These are phyloP conservation scores for Trichoderma orchidacearum DNA, from an alignment of 495 filamentous ascomycete species.

Conservation along the genomic window DNA sequence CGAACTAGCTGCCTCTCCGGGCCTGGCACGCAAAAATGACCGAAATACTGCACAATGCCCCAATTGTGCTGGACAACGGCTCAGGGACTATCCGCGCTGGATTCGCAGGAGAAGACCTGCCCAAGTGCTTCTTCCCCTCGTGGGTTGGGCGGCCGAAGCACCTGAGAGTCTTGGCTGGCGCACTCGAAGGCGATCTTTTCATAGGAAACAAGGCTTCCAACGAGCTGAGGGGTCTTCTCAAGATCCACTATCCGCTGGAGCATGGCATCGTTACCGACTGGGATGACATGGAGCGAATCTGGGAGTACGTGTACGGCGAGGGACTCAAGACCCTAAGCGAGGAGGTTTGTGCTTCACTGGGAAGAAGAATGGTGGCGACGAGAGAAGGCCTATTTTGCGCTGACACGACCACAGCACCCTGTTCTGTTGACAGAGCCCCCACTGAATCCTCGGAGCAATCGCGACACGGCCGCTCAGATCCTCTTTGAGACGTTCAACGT, in stretches of 20 bases:
- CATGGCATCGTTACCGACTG: conserved; percentile 98
- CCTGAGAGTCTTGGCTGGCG: conserved; percentile 86
- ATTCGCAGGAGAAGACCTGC: conserved; percentile 89
- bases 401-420: conserved; percentile 50
- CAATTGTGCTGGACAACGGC: conserved; percentile 98
- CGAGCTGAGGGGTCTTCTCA: conserved; percentile 83
- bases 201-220: conserved; percentile 83
- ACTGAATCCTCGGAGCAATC: conserved; percentile 88
- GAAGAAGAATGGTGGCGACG: background rate
- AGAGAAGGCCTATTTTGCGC: conserved; percentile 1
- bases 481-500: conserved; percentile 99
- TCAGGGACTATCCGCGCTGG: conserved; percentile 95
- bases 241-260: conserved; percentile 90
- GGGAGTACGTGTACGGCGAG: conserved; percentile 57
- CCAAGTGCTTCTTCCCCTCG: conserved; percentile 95
- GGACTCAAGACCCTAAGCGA: conserved; percentile 88
- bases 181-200: conserved; percentile 93
- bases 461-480: conserved; percentile 92
- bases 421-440: conserved; percentile 95
- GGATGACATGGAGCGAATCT: conserved; percentile 99
- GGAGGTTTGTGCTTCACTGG: conserved; percentile 49
- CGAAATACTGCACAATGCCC: conserved; percentile 86
- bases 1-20: background rate
- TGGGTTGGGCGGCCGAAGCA: conserved; percentile 97
- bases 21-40: conserved; percentile 38